Evolutionary conservation across 768 basidiomycete species (phyloP).

Genomic region (Xerocomellus amylosporus): DNA sequence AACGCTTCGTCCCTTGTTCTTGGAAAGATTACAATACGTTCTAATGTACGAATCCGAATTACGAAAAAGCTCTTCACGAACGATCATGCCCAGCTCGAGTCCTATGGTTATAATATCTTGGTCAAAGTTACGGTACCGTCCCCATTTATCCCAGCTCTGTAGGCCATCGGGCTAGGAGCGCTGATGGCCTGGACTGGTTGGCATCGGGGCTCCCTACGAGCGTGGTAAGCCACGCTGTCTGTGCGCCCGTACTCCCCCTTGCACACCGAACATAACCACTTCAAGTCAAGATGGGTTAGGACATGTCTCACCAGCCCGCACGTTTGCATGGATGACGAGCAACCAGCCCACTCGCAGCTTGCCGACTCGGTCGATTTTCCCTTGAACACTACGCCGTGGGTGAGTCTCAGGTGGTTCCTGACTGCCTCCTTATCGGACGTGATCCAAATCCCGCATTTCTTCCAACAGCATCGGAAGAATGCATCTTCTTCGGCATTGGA

Average conservation of each 20-base stretch:
- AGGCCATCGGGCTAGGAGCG: slow-evolving; percentile 15
- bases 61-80: slow-evolving; percentile 2
- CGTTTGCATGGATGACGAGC: slow-evolving; percentile 1
- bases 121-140: slow-evolving; percentile 16
- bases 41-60: slow-evolving; percentile 16
- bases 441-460: slow-evolving; percentile 19
- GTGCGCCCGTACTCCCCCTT: slow-evolving; percentile 6
- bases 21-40: slow-evolving; percentile 16
- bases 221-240: slow-evolving; percentile 17
- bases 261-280: slow-evolving; percentile 23
- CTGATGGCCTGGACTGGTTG: slow-evolving; percentile 1
- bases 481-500: background rate
- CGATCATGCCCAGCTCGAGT: background rate
- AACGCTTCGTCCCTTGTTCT: background rate
- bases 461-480: slow-evolving; percentile 23
- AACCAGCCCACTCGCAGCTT: slow-evolving; percentile 15
- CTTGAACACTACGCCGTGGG: slow-evolving; percentile 8
- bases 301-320: slow-evolving; percentile 18
- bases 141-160: background rate
- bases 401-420: slow-evolving; percentile 9
- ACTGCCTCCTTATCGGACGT: slow-evolving; percentile 13
- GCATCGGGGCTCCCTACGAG: slow-evolving; percentile 2
- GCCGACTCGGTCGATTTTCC: background rate
- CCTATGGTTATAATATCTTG: slow-evolving; percentile 13
- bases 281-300: slow-evolving; percentile 11